Conservation (phyloP, 129 eudicot genomes). For the Erigeron canadensis region DNA sequence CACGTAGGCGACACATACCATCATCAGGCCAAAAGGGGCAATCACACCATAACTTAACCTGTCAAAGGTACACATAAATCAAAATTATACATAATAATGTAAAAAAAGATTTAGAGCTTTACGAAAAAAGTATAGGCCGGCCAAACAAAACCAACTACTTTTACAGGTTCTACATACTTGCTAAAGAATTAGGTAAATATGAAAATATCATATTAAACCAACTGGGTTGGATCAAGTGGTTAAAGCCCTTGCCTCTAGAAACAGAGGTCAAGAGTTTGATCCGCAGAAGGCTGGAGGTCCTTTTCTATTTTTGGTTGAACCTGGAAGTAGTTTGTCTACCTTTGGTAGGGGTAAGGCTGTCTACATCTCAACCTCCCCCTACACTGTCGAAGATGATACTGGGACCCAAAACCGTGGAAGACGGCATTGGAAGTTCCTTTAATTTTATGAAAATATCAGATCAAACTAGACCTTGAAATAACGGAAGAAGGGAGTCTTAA, state of each 20-base stretch:
- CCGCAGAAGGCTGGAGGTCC: too few relatives aligned
- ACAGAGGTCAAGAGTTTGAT: too few relatives aligned
- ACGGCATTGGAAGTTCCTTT: too few relatives aligned
- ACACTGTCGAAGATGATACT: too few relatives aligned
- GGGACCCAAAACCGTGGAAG: too few relatives aligned
- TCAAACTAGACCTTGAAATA: slow-evolving; percentile 69
- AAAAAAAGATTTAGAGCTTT: not conserved
- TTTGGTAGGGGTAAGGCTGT: too few relatives aligned
- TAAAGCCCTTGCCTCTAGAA: too few relatives aligned
- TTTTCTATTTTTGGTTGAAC: too few relatives aligned
- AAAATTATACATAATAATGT: not conserved
- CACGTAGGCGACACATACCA: slow-evolving; percentile 88
- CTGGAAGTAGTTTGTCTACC: too few relatives aligned
- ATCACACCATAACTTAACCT: slow-evolving; percentile 97
- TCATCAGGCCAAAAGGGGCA: slow-evolving; percentile 99
- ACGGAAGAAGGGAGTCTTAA: slow-evolving; percentile 81
- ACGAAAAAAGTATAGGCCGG: not conserved
- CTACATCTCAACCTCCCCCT: too few relatives aligned
- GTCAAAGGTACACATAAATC: slow-evolving; percentile 17
- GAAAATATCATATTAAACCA: slow-evolving; percentile 5
- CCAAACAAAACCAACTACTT: not conserved
- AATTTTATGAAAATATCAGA: slow-evolving; percentile 17
- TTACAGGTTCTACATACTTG: not conserved
- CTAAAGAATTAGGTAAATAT: not conserved
- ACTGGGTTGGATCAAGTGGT: too few relatives aligned